A percentile compares a stretch with the other conserved stretches of the same genome.
Evolutionary conservation across 441 rosid species (phyloP).

Genomic region (Kokia cookei): DNA sequence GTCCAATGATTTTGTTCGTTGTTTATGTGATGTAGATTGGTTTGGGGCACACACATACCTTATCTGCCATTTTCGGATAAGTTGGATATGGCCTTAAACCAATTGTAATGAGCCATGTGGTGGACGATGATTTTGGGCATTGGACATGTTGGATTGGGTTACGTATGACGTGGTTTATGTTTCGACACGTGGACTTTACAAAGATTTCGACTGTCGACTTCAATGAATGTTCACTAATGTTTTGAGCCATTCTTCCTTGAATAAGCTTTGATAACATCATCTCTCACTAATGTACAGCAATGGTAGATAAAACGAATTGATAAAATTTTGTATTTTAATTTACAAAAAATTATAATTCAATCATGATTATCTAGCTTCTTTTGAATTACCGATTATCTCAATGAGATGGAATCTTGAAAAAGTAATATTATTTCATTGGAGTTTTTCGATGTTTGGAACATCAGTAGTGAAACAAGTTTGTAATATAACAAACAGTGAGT

Average conservation of each 20-base stretch:
- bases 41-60: constrained; percentile 30
- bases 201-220: not conserved
- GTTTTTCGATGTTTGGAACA: too few relatives aligned
- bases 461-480: accelerated
- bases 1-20: not conserved
- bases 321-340: too few relatives aligned
- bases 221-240: not conserved
- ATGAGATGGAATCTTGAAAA: too few relatives aligned
- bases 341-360: too few relatives aligned
- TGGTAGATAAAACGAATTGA: too few relatives aligned
- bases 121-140: not conserved
- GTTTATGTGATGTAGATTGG: constrained; percentile 40
- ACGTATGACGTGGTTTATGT: not conserved
- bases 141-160: constrained; percentile 40
- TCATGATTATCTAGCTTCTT: too few relatives aligned
- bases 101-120: constrained; percentile 22
- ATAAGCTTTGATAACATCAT: not conserved
- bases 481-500: too few relatives aligned
- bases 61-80: constrained; percentile 61
- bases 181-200: constrained; percentile 26
- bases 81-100: constrained; percentile 33
- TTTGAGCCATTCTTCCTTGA: not conserved
- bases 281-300: not conserved
- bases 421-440: too few relatives aligned
- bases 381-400: too few relatives aligned